Evolutionary conservation across 768 basidiomycete genomes (phyloP).

Genomic region (Leucocoprinus birnbaumii): DNA sequence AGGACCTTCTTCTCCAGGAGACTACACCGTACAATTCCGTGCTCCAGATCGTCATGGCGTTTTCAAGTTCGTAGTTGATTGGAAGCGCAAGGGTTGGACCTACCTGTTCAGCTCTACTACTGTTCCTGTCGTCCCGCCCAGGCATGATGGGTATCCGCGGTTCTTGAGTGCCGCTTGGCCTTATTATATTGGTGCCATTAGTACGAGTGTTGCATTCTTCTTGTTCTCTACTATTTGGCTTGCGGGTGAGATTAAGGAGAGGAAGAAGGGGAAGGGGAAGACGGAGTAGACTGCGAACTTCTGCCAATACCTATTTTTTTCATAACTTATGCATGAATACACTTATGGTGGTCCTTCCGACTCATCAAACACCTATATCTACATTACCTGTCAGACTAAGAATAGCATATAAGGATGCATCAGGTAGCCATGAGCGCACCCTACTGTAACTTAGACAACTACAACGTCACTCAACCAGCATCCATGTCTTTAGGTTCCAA

Average conservation of each 20-base stretch:
- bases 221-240: slow-evolving; percentile 88
- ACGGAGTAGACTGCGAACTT: slow-evolving; percentile 43
- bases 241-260: slow-evolving; percentile 72
- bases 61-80: slow-evolving; percentile 93
- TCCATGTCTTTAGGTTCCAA: too few species aligned
- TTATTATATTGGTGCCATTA: slow-evolving; percentile 89
- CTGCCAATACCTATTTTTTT: too few species aligned
- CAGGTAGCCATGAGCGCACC: too few species aligned
- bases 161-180: slow-evolving; percentile 97
- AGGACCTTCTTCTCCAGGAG: slow-evolving; percentile 48
- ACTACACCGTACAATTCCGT: slow-evolving; percentile 82
- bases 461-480: too few species aligned
- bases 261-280: slow-evolving; percentile 48
- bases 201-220: slow-evolving; percentile 82
- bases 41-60: slow-evolving; percentile 96
- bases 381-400: too few species aligned
- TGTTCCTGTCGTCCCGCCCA: slow-evolving; percentile 87
- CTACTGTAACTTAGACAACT: too few species aligned
- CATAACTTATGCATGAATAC: too few species aligned
- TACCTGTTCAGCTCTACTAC: slow-evolving; percentile 70
- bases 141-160: slow-evolving; percentile 93
- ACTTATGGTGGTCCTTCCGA: too few species aligned
- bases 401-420: too few species aligned
- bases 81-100: slow-evolving; percentile 86
- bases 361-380: too few species aligned